Evolutionary conservation across 1,284 basidiomycete species (phyloP).

Genomic region (Fomitopsis schrenkii): DNA sequence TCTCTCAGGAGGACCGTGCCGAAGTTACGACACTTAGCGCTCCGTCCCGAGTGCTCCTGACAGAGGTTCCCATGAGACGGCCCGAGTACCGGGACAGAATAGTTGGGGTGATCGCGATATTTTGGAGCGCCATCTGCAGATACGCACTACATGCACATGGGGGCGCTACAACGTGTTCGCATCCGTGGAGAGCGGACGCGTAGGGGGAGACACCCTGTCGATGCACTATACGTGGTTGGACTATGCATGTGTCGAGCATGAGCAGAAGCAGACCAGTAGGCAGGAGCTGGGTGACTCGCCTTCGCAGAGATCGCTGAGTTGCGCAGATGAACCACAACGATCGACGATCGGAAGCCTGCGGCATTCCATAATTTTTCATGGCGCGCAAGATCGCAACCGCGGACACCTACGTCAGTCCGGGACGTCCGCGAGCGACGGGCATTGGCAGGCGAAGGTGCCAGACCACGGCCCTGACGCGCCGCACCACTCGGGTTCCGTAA

Average conservation of each 20-base stretch:
- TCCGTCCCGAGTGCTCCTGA: neutral
- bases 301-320: neutral
- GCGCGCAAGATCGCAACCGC: neutral
- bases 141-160: neutral
- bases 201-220: neutral
- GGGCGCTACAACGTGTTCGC: neutral
- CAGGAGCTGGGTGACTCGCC: neutral
- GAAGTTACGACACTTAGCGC: neutral
- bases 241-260: no score
- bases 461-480: neutral
- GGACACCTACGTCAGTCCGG: neutral
- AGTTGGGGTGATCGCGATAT: neutral
- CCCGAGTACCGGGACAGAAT: neutral
- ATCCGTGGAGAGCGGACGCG: neutral
- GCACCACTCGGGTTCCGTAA: neutral
- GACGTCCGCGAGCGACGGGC: neutral
- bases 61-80: neutral
- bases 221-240: no score
- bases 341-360: constrained; percentile 1
- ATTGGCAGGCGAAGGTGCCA: neutral
- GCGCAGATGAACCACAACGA: neutral
- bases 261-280: no score
- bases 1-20: neutral
- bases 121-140: neutral
- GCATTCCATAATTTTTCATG: neutral